Evolutionary conservation across 225 moss, liverwort and hornwort genomes (phyloP).

Genomic region (Lunularia cruciata): DNA sequence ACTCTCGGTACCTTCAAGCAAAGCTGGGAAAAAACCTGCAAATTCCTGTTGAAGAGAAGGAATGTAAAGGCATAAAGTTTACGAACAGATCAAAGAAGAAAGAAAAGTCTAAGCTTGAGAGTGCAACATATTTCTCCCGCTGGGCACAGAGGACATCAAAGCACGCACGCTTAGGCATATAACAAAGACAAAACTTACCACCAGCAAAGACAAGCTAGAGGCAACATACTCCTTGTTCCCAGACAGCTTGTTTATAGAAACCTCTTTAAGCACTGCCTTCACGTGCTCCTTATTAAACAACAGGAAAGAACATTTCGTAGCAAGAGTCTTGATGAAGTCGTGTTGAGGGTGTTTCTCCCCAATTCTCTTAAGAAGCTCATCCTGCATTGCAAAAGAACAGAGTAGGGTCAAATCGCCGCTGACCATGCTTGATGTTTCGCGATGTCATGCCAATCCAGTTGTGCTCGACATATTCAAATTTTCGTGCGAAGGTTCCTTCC

Average conservation of each 20-base stretch:
- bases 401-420: too few relatives aligned
- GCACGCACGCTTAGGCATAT: background rate
- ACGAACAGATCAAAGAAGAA: background rate
- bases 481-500: too few relatives aligned
- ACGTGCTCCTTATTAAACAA: conserved; percentile 87
- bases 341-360: conserved; percentile 81
- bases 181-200: conserved; percentile 52
- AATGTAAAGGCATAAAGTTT: background rate
- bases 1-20: conserved; percentile 78
- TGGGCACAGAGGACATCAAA: background rate
- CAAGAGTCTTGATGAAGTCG: conserved; percentile 76
- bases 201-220: conserved; percentile 68
- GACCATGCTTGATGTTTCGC: too few relatives aligned
- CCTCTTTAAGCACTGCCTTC: conserved; percentile 56
- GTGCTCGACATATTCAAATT: too few relatives aligned
- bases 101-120: too few relatives aligned
- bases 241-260: conserved; percentile 53
- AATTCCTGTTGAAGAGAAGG: conserved; percentile 57
- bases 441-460: too few relatives aligned
- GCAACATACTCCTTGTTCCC: conserved; percentile 59
- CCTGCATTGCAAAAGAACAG: conserved; percentile 42
- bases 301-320: conserved; percentile 74
- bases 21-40: conserved; percentile 74
- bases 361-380: conserved; percentile 66
- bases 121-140: too few relatives aligned